phyloP scores from a whole-genome alignment of 148 eudicot genomes.

The Fagopyrum esculentum region DNA sequence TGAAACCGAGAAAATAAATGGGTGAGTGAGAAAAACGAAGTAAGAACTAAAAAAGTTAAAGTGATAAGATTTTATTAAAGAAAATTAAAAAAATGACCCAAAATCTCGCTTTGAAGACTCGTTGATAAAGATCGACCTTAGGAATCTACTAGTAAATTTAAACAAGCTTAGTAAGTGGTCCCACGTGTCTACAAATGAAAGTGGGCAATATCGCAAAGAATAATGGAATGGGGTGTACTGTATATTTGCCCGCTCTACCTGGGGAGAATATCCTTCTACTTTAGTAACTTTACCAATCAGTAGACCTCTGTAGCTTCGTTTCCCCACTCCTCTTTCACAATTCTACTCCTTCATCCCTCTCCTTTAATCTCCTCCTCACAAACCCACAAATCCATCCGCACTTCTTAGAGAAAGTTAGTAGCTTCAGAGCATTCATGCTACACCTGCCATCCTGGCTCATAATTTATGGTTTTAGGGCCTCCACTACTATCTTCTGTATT shows the following conservation, averaged over 20 bases:
- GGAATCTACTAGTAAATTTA: no score
- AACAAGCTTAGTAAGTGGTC: neutral
- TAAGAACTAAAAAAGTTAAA: no score
- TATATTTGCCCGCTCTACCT: constrained; percentile 1
- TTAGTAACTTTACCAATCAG: constrained; percentile 10
- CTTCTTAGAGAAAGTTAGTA: neutral
- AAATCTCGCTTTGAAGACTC: no score
- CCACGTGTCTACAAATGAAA: neutral
- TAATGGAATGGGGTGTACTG: neutral
- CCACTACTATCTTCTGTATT: neutral
- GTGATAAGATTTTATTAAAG: no score
- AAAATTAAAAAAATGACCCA: no score
- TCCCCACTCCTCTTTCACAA: neutral
- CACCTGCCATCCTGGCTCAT: neutral
- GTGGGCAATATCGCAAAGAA: neutral
- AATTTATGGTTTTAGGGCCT: neutral
- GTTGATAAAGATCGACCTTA: no score
- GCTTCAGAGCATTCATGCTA: neutral
- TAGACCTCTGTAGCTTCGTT: neutral
- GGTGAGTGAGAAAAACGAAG: no score
- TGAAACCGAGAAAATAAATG: no score
- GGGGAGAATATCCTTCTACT: constrained; percentile 7
- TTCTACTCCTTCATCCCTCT: neutral
- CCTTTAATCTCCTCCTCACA: neutral
- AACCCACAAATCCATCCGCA: neutral